Conservation (phyloP, 345 rosid species). For the Sisymbrium irio region DNA sequence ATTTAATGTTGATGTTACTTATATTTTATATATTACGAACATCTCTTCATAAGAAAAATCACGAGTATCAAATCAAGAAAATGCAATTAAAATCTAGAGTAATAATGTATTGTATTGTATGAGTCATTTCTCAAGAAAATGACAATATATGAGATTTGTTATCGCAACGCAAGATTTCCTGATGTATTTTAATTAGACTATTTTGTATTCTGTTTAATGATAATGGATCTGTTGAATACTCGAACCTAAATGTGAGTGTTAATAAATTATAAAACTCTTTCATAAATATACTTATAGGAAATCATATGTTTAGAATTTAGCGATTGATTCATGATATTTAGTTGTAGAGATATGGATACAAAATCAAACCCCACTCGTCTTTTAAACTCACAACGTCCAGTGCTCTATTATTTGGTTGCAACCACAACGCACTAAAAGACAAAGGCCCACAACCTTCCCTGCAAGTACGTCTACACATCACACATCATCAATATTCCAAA, state of each 20-base stretch:
- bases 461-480: slow-evolving; percentile 30
- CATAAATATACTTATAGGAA: background rate
- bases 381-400: slow-evolving; percentile 28
- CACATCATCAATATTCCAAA: slow-evolving; percentile 29
- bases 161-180: background rate
- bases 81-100: background rate
- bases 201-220: background rate
- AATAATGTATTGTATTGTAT: background rate
- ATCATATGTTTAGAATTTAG: background rate
- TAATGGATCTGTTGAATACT: background rate
- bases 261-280: background rate
- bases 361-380: slow-evolving; percentile 16
- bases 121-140: background rate
- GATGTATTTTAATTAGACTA: slow-evolving; percentile 8
- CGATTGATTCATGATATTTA: background rate
- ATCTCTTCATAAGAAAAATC: background rate
- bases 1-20: background rate
- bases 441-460: slow-evolving; percentile 15
- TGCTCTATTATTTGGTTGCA: slow-evolving; percentile 33
- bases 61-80: background rate
- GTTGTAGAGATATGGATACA: background rate
- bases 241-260: background rate
- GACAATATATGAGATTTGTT: slow-evolving; percentile 11
- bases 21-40: background rate
- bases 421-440: slow-evolving; percentile 25